Evolutionary conservation across 768 basidiomycete species (phyloP).

Genomic region (Mycena pura): DNA sequence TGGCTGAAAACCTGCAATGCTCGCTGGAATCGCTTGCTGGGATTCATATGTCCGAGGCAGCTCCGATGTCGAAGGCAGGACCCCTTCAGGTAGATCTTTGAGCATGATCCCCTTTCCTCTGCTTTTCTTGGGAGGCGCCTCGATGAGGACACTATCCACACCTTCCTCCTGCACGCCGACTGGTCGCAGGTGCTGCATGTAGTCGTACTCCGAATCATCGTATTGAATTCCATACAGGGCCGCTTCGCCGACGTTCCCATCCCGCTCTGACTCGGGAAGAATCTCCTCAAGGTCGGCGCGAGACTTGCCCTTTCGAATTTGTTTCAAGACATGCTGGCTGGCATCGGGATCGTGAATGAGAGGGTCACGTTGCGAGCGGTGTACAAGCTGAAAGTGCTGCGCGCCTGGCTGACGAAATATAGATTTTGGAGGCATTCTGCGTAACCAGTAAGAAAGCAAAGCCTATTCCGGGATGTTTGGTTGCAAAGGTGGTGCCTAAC

Average conservation of each 20-base stretch:
- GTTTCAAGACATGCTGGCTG: conserved; percentile 86
- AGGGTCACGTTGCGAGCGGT: conserved; percentile 95
- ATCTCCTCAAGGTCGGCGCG: conserved; percentile 78
- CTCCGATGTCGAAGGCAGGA: conserved; percentile 74
- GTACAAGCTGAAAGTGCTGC: conserved; percentile 95
- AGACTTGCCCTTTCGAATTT: conserved; percentile 83
- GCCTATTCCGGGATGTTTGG: background rate
- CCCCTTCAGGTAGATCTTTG: conserved; percentile 70
- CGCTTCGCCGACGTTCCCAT: conserved; percentile 83
- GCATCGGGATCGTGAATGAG: conserved; percentile 93
- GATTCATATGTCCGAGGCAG: conserved; percentile 78
- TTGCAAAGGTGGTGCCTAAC: background rate
- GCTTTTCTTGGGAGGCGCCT: conserved; percentile 62
- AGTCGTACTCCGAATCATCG: conserved; percentile 97
- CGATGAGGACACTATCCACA: conserved; percentile 80
- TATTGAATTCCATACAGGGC: conserved; percentile 89
- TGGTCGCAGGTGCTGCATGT: conserved; percentile 93
- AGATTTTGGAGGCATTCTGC: conserved; percentile 79
- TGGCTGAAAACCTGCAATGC: conserved; percentile 88
- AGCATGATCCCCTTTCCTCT: conserved; percentile 51
- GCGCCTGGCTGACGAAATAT: conserved; percentile 90
- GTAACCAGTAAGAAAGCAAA: no score
- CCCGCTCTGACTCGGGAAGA: conserved; percentile 53
- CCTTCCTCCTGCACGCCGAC: conserved; percentile 82
- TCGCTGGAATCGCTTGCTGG: conserved; percentile 79